Evolutionary conservation across 2,329 filamentous ascomycete genomes (phyloP).

Genomic region (Colletotrichum phormii): DNA sequence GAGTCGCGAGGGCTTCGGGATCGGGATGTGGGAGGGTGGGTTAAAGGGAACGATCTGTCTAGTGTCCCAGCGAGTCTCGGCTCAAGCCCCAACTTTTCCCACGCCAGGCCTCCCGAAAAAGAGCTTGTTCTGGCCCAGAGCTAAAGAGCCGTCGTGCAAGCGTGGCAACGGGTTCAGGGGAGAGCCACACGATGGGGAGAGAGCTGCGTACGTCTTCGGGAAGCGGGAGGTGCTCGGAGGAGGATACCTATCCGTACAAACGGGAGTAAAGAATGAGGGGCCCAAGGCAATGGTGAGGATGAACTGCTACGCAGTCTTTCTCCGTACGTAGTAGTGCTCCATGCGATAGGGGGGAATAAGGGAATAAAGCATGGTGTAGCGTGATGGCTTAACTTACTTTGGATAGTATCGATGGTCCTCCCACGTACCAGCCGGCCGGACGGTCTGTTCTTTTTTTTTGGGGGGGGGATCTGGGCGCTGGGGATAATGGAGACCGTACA

Average conservation of each 20-base stretch:
- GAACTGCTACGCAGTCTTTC: not conserved
- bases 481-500: not conserved
- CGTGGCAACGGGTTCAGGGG: conserved; percentile 11
- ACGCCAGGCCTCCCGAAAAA: not conserved
- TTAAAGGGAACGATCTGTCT: not conserved
- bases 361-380: not conserved
- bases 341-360: conserved; percentile 9
- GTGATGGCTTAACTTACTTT: conserved; percentile 3
- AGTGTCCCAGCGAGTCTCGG: not conserved
- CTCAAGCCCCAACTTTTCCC: conserved; percentile 15
- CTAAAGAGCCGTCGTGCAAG: not conserved
- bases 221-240: conserved; percentile 15
- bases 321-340: not conserved
- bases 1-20: not conserved
- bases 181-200: not conserved
- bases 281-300: conserved; percentile 4
- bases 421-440: not conserved
- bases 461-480: conserved; percentile 3
- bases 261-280: conserved; percentile 6
- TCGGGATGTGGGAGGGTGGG: conserved; percentile 29
- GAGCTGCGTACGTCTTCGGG: conserved; percentile 25
- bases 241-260: not conserved
- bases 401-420: not conserved
- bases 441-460: conserved; percentile 23
- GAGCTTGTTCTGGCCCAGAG: conserved; percentile 11